Base-by-base conservation (phyloP, 371 early-diverging fungal genomes). In the Encephalitozoon intestinalis region DNA sequence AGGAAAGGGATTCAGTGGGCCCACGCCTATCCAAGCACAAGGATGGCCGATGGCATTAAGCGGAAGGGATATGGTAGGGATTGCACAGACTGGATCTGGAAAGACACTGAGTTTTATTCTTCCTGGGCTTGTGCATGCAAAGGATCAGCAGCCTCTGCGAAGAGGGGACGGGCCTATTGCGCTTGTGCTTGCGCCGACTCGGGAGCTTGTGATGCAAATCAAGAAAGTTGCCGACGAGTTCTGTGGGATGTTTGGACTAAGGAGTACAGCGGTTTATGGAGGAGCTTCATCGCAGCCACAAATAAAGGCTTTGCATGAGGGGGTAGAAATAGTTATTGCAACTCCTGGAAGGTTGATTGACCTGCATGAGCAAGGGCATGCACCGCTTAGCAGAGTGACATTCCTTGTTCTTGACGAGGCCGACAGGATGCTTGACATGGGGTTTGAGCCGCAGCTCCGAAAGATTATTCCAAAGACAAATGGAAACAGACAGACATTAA, bases 271-370 rank as follows among this genome's bases (percentile, higher is more conserved):
- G 78, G 96, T 70, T 87, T 97, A 96, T 93, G 75, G 99, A 68
- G 99, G 99, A 63, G 95, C 92, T 8, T 89, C 93, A 44, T 88
- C 90, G 73, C 93, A 94, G 15, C 92, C 92, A 41, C 96, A 97
- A 86, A 94, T 92, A 77, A 88, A 91, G 67, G 94, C 92, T 73
- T 82, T 99, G 26, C 78, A 82, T 12, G 90, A 89, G 72, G 96
- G 96, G 70, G 92, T 92, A 52, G 96, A 99, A 81, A 91, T 99
- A 75, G 91, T 93, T 79, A 92, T 99, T 84, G 99, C 96, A 40
- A 97, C 97, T 0, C 99, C 99, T 44, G 99, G 99, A 39, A 89
- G 99, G 80, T 86, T 99, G 64, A 94, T 96, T 70, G 99, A 99
- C 81, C 85, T 96, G 82, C 84, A 94, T 37, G 78, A 87, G 11